Evolutionary conservation across 352 stramenopile species (phyloP), one percentile per base, ranked within the genome.

Genomic region (Globisporangium barbulae): DNA sequence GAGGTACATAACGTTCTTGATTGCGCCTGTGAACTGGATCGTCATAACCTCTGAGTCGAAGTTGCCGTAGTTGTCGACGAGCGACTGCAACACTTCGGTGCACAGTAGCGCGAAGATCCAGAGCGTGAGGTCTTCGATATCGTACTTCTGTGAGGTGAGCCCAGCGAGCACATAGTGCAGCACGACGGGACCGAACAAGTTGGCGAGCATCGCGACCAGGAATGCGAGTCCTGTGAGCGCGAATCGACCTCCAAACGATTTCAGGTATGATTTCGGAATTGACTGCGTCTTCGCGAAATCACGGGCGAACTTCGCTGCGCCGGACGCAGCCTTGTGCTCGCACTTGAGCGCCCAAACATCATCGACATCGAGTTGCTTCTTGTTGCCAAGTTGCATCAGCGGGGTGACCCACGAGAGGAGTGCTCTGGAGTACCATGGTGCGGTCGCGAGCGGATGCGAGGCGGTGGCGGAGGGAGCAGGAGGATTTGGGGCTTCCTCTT

Each of bases 1-100:
- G 35, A 58, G 61, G 69, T 83, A 89, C 22, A 91, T 53, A 30
- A 86, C 39, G 19, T 69, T 71, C 70, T 89, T 85, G 54, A 91
- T 53, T 2, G 66, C 68, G 13, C 60, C 76, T 6, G 78, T 70
- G 39, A 89, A 77, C 59, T 88, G 68, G 64, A 89, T 79, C 28
- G 78, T 77, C 41, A 89, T 76, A 0, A 77, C 57, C 52, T 89
- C 75, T 19, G 71, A 82, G 15, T 68, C 68, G 33, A 85, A 81
- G 19, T 73, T 78, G 5, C 69, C 76, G 59, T 79, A 79, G 30
- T 70, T 81, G 45, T 88, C 77, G 17, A 76, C 56, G 12, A 91
- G 50, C 22, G 79, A 78, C 56, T 89, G 75, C n/a, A 89, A n/a
- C 17, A 88, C 67, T 55, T 85, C 72, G 0, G 76, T 66, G 2